Evolutionary conservation across 2,329 filamentous ascomycete genomes (phyloP).

Genomic region (Xylariales sp.): DNA sequence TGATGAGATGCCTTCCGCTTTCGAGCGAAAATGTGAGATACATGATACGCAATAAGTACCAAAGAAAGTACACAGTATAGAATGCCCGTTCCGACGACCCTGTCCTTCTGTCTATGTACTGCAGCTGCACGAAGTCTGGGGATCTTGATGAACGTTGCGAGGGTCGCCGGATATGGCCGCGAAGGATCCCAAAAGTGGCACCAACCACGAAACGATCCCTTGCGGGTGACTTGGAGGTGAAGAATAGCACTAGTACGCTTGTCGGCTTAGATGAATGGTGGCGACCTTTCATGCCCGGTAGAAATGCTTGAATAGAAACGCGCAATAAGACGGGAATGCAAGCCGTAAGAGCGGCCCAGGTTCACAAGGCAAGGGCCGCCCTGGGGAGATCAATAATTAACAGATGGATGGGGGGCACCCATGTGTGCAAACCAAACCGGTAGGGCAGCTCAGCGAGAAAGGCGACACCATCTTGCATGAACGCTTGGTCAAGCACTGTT

Average conservation of each 20-base stretch:
- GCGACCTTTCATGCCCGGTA: constrained; percentile 4
- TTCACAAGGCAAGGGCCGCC: neutral
- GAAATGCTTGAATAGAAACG: constrained; percentile 2
- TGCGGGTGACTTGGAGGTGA: too few relatives aligned
- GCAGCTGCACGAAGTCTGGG: constrained; percentile 2
- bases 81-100: constrained; percentile 3
- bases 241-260: too few relatives aligned
- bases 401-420: constrained; percentile 3
- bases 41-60: constrained; percentile 2
- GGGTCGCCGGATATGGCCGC: constrained; percentile 1
- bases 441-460: too few relatives aligned
- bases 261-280: neutral
- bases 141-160: constrained; percentile 6
- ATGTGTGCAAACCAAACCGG: too few relatives aligned
- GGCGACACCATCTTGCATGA: constrained; percentile 13
- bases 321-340: constrained; percentile 10
- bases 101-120: constrained; percentile 1
- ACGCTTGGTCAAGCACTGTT: constrained; percentile 11
- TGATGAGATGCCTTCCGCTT: constrained; percentile 6
- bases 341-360: constrained; percentile 3
- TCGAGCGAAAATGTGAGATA: constrained; percentile 1
- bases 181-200: neutral
- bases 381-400: constrained; percentile 7
- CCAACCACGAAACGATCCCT: too few relatives aligned
- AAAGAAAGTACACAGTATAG: neutral